Conservation (phyloP, 2,329 filamentous ascomycete species). For the Trichothecium sympodiale region DNA sequence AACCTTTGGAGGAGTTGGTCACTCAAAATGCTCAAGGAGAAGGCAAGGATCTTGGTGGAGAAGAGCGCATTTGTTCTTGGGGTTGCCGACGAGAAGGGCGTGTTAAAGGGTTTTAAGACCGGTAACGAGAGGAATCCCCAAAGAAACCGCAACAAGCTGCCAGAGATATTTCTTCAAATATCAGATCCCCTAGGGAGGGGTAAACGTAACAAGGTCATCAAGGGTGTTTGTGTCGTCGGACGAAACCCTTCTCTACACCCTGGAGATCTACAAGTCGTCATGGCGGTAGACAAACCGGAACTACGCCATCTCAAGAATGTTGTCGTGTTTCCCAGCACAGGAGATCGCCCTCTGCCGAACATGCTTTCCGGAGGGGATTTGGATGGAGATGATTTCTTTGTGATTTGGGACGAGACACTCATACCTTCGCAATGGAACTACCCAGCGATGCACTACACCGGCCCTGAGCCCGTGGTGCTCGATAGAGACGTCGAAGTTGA, state of each 20-base stretch:
- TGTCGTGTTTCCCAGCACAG: constrained; percentile 74
- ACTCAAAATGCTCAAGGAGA: constrained; percentile 83
- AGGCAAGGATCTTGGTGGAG: constrained; percentile 72
- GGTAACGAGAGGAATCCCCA: constrained; percentile 25
- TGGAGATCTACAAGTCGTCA: constrained; percentile 80
- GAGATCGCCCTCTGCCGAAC: constrained; percentile 74
- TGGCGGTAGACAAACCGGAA: constrained; percentile 64
- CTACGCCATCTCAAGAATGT: constrained; percentile 73
- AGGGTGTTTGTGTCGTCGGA: constrained; percentile 72
- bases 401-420: constrained; percentile 77
- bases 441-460: constrained; percentile 65
- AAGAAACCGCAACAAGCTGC: constrained; percentile 44
- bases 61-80: constrained; percentile 82
- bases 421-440: constrained; percentile 61
- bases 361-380: constrained; percentile 97
- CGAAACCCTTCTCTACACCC: constrained; percentile 91
- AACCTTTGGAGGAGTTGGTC: constrained; percentile 83
- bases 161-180: constrained; percentile 85
- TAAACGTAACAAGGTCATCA: constrained; percentile 50
- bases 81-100: constrained; percentile 74
- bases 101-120: constrained; percentile 60
- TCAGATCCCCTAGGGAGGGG: constrained; percentile 40
- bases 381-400: constrained; percentile 90
- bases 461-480: constrained; percentile 43
- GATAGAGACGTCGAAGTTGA: constrained; percentile 54